Percentiles rank a stretch among this genome's conserved stretches.
phyloP scores from a whole-genome alignment of 345 rosid species.

The Chamaenerion angustifolium region DNA sequence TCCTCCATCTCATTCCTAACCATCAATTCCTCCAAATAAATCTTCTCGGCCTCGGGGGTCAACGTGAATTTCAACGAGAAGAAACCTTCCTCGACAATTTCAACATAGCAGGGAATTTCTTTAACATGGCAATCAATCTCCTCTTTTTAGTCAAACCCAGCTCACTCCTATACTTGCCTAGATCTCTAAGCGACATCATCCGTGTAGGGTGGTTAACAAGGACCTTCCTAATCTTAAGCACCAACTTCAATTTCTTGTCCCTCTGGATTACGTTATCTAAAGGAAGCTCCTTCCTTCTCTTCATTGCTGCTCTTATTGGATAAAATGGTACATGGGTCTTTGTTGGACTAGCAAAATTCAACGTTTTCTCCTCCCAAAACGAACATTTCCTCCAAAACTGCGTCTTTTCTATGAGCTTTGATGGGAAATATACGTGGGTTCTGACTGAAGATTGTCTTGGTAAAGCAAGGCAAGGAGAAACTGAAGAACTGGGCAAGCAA shows the following conservation, averaged over 20 bases:
- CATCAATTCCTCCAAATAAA: conserved; percentile 75
- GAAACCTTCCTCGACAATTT: conserved; percentile 77
- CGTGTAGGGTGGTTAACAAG: conserved; percentile 68
- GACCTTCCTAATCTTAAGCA: conserved; percentile 71
- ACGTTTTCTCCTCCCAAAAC: conserved; percentile 24
- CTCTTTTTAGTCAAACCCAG: conserved; percentile 63
- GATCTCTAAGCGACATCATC: conserved; percentile 57
- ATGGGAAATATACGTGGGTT: background rate
- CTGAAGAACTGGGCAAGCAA: conserved; percentile 1
- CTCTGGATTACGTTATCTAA: conserved; percentile 84
- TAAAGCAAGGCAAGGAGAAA: background rate
- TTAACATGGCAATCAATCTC: conserved; percentile 62
- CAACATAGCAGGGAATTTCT: conserved; percentile 82
- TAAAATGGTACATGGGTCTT: conserved; percentile 26
- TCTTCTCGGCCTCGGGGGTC: conserved; percentile 78
- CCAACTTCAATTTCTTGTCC: conserved; percentile 80
- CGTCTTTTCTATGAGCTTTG: background rate
- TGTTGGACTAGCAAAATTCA: conserved; percentile 16
- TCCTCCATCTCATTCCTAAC: conserved; percentile 75
- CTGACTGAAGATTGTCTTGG: background rate
- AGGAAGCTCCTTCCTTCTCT: conserved; percentile 89
- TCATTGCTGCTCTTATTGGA: conserved; percentile 76
- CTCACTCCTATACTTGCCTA: conserved; percentile 70
- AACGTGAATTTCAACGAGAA: conserved; percentile 55
- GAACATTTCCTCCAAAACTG: conserved; percentile 47